These are phyloP conservation scores for Entophlyctis helioformis DNA, from an alignment of 192 early-diverging fungal species.

Conservation along the genomic window DNA sequence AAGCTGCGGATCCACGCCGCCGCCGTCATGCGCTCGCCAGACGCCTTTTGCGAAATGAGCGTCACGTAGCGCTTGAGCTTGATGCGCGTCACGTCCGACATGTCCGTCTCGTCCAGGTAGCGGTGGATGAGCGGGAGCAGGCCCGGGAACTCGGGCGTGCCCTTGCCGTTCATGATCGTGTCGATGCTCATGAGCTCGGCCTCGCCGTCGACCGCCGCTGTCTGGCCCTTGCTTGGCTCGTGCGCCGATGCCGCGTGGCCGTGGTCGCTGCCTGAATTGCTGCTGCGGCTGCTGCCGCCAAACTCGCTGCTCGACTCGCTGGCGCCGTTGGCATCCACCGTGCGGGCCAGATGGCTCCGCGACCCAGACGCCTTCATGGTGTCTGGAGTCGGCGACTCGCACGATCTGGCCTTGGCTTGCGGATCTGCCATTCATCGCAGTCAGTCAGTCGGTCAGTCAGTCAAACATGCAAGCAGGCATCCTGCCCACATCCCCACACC, in stretches of 20 bases:
- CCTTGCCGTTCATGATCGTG: constrained; percentile 86
- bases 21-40: constrained; percentile 70
- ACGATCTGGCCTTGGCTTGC: constrained; percentile 2
- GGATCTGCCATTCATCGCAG: constrained; percentile 10
- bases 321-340: not conserved
- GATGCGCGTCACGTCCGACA: constrained; percentile 52
- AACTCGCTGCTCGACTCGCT: not conserved
- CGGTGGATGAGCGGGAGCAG: constrained; percentile 67
- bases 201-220: constrained; percentile 1
- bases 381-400: not conserved
- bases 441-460: no score
- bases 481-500: constrained; percentile 1
- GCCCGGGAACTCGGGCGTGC: constrained; percentile 51
- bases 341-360: not conserved
- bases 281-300: constrained; percentile 4
- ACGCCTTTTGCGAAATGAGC: constrained; percentile 68
- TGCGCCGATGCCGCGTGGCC: not conserved
- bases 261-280: not conserved
- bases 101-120: constrained; percentile 56
- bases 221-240: not conserved
- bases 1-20: constrained; percentile 87
- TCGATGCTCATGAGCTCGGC: constrained; percentile 54
- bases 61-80: constrained; percentile 63
- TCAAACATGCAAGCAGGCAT: no score
- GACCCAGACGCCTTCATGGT: not conserved